Evolutionary conservation across 495 filamentous ascomycete genomes (phyloP).

Genomic region (Tuber magnatum): DNA sequence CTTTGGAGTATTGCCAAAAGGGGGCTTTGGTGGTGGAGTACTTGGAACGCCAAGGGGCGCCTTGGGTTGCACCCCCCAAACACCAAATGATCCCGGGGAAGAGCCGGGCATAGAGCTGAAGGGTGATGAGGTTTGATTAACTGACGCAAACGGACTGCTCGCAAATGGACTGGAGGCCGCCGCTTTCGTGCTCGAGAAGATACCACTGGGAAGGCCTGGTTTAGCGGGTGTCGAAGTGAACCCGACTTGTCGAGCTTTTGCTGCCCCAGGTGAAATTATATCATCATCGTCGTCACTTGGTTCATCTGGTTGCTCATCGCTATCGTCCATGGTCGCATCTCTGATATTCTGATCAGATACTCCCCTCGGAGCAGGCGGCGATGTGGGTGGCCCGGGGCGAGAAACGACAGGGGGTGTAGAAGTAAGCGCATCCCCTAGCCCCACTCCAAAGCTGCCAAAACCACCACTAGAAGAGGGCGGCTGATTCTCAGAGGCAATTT

Average conservation of each 20-base stretch:
- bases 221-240: conserved; percentile 24
- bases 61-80: not conserved
- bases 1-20: conserved; percentile 12
- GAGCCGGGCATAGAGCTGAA: conserved; percentile 15
- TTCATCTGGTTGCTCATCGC: conserved; percentile 40
- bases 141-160: conserved; percentile 20
- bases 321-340: conserved; percentile 56
- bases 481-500: conserved; percentile 54
- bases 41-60: conserved; percentile 8
- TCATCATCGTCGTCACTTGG: conserved; percentile 39
- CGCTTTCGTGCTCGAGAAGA: conserved; percentile 14
- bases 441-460: conserved; percentile 41
- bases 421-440: conserved; percentile 56
- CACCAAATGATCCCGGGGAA: conserved; percentile 11
- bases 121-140: conserved; percentile 13
- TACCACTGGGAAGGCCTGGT: conserved; percentile 13
- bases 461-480: conserved; percentile 46
- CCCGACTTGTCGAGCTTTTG: conserved; percentile 35
- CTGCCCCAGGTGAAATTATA: conserved; percentile 37
- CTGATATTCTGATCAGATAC: conserved; percentile 47
- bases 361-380: conserved; percentile 41
- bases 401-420: conserved; percentile 42
- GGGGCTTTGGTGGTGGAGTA: conserved; percentile 6
- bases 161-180: not conserved
- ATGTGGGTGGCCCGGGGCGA: conserved; percentile 39